A percentile compares a stretch with the other conserved stretches of the same genome.
Conservation (phyloP, 441 rosid species). For the Gossypium laxum region DNA sequence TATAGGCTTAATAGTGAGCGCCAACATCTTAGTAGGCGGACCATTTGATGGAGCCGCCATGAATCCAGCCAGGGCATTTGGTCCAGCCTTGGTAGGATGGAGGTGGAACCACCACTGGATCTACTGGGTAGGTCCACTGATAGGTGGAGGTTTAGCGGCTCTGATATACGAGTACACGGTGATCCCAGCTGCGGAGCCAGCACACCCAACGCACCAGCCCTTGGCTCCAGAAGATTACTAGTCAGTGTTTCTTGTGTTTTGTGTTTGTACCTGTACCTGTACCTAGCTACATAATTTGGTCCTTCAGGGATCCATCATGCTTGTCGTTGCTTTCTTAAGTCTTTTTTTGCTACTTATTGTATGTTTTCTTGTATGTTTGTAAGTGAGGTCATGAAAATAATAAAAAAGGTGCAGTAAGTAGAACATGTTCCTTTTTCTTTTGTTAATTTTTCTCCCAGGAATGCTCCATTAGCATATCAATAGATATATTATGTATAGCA, state of each 20-base stretch:
- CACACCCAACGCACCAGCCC: conserved; percentile 20
- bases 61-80: conserved; percentile 27
- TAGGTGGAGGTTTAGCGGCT: conserved; percentile 27
- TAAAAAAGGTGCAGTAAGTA: conserved; percentile 4
- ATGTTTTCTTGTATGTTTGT: neutral
- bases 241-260: neutral
- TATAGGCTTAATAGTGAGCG: conserved; percentile 20
- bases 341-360: neutral
- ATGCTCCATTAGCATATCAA: too few relatives aligned
- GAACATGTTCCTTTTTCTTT: neutral
- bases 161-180: conserved; percentile 21
- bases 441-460: too few relatives aligned
- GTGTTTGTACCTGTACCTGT: neutral
- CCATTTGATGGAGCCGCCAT: conserved; percentile 26
- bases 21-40: conserved; percentile 27
- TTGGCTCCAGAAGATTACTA: conserved; percentile 14
- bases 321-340: neutral
- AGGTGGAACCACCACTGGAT: conserved; percentile 26
- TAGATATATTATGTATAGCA: too few relatives aligned
- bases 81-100: conserved; percentile 26
- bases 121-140: conserved; percentile 27
- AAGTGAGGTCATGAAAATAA: neutral
- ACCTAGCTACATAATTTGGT: neutral
- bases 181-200: conserved; percentile 9
- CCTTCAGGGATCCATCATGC: neutral